A percentile compares a stretch with the other conserved stretches of the same genome.
Conservation (phyloP, 306 rosid genomes). For the Macrotyloma uniflorum region DNA sequence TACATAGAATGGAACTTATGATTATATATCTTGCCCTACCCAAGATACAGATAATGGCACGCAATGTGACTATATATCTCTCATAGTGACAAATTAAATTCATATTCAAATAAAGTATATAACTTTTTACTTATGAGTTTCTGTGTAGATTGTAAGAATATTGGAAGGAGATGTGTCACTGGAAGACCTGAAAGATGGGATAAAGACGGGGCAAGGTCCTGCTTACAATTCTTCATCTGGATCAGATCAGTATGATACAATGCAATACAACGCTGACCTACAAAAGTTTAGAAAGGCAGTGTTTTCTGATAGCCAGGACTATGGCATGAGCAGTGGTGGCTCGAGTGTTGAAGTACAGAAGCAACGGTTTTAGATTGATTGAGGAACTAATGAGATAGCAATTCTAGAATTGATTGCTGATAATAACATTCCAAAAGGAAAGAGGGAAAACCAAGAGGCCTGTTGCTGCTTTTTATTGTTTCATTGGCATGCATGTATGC, state of each 20-base stretch:
- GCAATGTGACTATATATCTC: neutral
- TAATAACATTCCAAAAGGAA: neutral
- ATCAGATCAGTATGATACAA: slow-evolving; percentile 60
- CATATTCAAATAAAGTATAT: neutral
- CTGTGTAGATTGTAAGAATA: slow-evolving; percentile 66
- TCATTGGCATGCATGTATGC: neutral
- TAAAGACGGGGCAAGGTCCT: slow-evolving; percentile 37
- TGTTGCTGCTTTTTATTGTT: neutral
- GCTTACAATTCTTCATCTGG: slow-evolving; percentile 32
- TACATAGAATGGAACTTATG: no score
- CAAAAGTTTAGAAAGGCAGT: slow-evolving; percentile 63
- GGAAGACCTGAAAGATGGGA: slow-evolving; percentile 71
- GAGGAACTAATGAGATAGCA: neutral
- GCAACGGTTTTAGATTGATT: neutral
- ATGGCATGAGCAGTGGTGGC: slow-evolving; percentile 52
- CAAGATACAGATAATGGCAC: neutral
- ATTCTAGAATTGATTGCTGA: neutral
- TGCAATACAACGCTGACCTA: slow-evolving; percentile 63
- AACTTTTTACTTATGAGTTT: neutral
- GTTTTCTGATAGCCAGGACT: slow-evolving; percentile 53
- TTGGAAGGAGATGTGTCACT: slow-evolving; percentile 75
- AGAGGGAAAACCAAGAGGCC: neutral
- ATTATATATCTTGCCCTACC: no score
- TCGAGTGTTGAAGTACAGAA: slow-evolving; percentile 53
- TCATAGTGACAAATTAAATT: neutral